phyloP scores from a whole-genome alignment of 148 eudicot genomes.

The Cornus kousa region DNA sequence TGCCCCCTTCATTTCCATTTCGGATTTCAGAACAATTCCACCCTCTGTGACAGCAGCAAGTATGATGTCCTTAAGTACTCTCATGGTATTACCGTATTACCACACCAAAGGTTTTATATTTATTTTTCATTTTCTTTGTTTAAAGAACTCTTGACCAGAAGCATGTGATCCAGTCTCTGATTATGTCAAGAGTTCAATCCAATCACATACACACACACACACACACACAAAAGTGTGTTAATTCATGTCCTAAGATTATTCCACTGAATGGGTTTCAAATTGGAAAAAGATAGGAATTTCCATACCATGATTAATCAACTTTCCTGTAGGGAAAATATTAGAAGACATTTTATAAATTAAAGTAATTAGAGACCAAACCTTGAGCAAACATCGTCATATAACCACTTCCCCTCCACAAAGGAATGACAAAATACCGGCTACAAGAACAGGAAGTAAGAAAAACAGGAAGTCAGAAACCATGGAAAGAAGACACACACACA shows the following conservation, averaged over 20 bases:
- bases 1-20: no score
- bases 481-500: slow-evolving; percentile 12
- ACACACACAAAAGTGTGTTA: background rate
- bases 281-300: background rate
- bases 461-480: background rate
- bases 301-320: background rate
- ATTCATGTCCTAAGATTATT: no score
- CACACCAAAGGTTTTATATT: no score
- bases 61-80: no score
- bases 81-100: no score
- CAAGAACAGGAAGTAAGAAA: slow-evolving; percentile 23
- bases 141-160: no score
- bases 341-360: background rate
- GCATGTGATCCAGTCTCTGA: no score
- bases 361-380: slow-evolving; percentile 46
- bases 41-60: no score
- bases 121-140: no score
- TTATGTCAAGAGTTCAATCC: no score
- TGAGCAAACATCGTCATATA: slow-evolving; percentile 91
- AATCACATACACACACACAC: no score
- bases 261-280: background rate
- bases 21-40: no score
- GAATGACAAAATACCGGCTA: slow-evolving; percentile 83
- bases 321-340: background rate
- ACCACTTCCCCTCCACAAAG: slow-evolving; percentile 93